Base-by-base conservation (phyloP, 164 flowering plant species). In the Cinnamomum chago region DNA sequence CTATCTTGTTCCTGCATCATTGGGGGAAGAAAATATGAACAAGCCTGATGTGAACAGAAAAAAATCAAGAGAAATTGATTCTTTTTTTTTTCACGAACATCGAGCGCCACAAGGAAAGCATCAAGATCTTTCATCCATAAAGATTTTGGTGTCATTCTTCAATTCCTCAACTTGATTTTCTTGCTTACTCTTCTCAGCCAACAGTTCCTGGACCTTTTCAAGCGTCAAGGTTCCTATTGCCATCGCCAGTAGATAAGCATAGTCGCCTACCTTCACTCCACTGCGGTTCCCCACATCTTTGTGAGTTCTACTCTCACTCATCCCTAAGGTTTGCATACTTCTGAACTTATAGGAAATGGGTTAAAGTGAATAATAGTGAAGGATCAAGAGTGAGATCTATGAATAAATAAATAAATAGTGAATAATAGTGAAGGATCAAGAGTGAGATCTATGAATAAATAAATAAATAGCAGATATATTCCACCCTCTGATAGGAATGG, bases 61-160 rank as follows among this genome's bases (percentile, higher is more conserved):
- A 62, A 12, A 67, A 2, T 68, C 2, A 11, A 47, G 69, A 27
- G 69, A 27, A 66, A 30, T 66, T 14, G 69, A 50, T n/a, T n/a
- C 33, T 9, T n/a, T n/a, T 15, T 65, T n/a, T n/a, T n/a, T 13
- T 24, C 28, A 18, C 87, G 35, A 86, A 92, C 97, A 79, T 90
- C 89, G 50, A 90, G 92, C 76, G 87, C 79, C 30, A 3, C 71
- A 52, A 90, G 88, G 20, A 95, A 86, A 40, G 82, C 84, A 69
- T 90, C 93, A 17, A 95, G 90, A 85, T 95, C 99, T 72, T 77
- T 90, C 50, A 77, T 5, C 99, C 99, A 95, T 74, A 95, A 72
- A 22, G 85, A 68, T 78, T 77, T 81, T 33, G 90, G 85, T 6
- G 97, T 84, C 40, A 20, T 78, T 77, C 70, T 81, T 89, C 81